A percentile compares a stretch with the other conserved stretches of the same genome.
Evolutionary conservation across 371 early-diverging fungal genomes (phyloP).

Genomic region (Mucor lusitanicus): DNA sequence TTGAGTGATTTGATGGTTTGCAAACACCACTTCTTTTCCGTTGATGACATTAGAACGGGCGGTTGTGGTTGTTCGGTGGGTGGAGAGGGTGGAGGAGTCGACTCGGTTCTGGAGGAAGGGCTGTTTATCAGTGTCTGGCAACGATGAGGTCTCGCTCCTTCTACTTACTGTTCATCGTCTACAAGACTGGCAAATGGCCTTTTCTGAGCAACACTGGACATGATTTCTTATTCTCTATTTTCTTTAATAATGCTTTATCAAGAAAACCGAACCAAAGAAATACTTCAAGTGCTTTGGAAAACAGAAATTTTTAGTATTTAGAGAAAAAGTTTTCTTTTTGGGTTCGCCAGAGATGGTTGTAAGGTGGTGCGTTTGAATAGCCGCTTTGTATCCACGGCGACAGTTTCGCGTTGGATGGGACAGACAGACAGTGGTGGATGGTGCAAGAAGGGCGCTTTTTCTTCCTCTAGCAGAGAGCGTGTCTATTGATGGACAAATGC

Average conservation of each 20-base stretch:
- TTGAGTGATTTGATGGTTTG: constrained; percentile 60
- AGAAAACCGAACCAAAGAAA: constrained; percentile 11
- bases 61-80: not conserved
- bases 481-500: not conserved
- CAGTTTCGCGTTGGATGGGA: not conserved
- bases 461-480: no score
- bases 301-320: not conserved
- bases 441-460: no score
- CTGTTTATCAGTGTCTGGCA: no score
- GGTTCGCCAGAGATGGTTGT: not conserved
- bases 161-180: constrained; percentile 19
- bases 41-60: constrained; percentile 12
- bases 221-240: constrained; percentile 6
- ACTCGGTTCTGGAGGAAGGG: not conserved
- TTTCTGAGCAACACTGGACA: constrained; percentile 26
- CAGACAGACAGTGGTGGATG: no score
- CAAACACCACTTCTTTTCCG: constrained; percentile 24
- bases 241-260: not conserved
- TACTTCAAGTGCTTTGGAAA: not conserved
- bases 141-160: no score
- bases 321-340: not conserved
- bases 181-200: constrained; percentile 22
- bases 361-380: not conserved
- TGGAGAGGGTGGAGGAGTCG: not conserved
- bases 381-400: not conserved